Base-by-base conservation (phyloP, 164 flowering plant genomes). In the Annona squamosa region DNA sequence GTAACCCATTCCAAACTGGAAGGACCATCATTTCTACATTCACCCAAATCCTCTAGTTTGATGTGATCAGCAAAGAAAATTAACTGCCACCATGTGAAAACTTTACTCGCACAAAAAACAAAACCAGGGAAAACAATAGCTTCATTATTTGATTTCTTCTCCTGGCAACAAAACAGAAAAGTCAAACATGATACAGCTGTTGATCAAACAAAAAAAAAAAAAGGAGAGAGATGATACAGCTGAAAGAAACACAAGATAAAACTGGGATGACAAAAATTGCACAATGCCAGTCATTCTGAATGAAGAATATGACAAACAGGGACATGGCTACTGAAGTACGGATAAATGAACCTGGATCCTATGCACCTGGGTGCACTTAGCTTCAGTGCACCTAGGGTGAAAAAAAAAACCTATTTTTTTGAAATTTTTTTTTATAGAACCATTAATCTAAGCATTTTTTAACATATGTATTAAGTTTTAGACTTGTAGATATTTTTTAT, bases 1-100 rank as follows among this genome's bases (percentile, higher is more conserved):
- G 43, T 44, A 9, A 46, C 46, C 68, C 68, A 66, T 66, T 66
- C 68, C 42, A 66, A 66, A 66, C 68, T 66, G 45, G 17, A 12
- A 66, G 68, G 43, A 17, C 45, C 47, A 13, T 7, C 43, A n/a
- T 46, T 41, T 16, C 13, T 46, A 12, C 46, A 43, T 42, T 17
- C 68, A 66, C 45, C 43, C 17, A 66, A 66, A 66, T 41, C 68
- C 68, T 66, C 68, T 42, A 66, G 68, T 42, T 66, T 66, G 43
- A 66, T 43, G 46, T 37, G 68, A 66, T 66, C 68, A 42, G 46
- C 13, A 66, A 44, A 66, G 46, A 66, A 66, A 66, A 46, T 66
- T 44, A 66, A 66, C 16, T 66, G 68, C 1, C 46, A 16, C 43
- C 9, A 46, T 3, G 68, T 13, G 4, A 42, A 66, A 42, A 42